Evolutionary conservation across 768 basidiomycete genomes (phyloP), one percentile per base, ranked within the genome.

Genomic region (Amanita inopinata): DNA sequence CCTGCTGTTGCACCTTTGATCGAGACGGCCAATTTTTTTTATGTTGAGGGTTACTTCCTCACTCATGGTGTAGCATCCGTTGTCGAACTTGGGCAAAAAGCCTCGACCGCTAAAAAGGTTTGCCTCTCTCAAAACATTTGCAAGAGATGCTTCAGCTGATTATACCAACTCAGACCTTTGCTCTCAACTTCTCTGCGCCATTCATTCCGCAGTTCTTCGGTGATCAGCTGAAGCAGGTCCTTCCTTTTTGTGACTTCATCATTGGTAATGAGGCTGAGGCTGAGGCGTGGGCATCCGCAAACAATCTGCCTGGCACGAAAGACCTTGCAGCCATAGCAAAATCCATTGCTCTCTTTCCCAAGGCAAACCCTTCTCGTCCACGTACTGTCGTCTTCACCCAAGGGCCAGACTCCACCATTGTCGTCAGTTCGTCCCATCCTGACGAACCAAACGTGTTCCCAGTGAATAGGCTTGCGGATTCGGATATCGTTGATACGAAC

Each of bases 241-340:
- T 99, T 33, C 82, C 83, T 18, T 82, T 84, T 68, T 76, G 75
- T 47, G 96, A 99, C 62, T 69, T 94, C 61, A 52, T 98, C 60
- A 89, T 99, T 61, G 88, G 88, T n/a, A 98, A 97, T 65, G 94
- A 99, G 68, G 67, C 80, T 28, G 96, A 99, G 62, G 96, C 94
- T 7, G 86, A 78, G 46, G 74, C 84, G 11, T 98, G 83, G 71
- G 92, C 87, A 19, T 65, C 61, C 38, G 78, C 84, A 25, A 78
- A 77, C 47, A 84, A 85, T 12, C 70, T 79, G 48, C 63, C 81
- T 8, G 69, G 80, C 51, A 67, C 74, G 45, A 81, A 73, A 47
- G 73, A 86, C 63, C 70, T 90, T 39, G 50, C 69, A 4, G 63
- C 68, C 12, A 77, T 92, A 54, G 91, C 92, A 15, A 70, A 70